Conservation (phyloP, 225 moss, liverwort and hornwort species). For the Thuidium tamariscinum region DNA sequence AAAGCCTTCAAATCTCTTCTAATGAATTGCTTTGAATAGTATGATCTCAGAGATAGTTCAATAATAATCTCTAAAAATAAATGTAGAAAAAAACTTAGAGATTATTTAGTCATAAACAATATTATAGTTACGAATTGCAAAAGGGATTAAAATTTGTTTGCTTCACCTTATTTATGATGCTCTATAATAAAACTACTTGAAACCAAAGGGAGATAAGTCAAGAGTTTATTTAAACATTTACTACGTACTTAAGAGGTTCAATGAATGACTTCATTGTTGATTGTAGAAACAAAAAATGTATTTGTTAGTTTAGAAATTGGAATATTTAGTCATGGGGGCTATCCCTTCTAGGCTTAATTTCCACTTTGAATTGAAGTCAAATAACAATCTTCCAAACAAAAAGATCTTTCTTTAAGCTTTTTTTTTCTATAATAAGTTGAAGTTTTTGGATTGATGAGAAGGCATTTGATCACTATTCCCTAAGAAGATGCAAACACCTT, state of each 20-base stretch:
- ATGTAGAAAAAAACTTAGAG: accelerated
- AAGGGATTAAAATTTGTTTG: neutral
- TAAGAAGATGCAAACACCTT: no score
- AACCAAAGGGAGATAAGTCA: neutral
- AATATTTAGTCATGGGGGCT: accelerated
- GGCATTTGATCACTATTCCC: neutral
- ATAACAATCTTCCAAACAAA: accelerated
- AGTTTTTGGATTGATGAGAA: neutral
- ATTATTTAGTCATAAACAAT: neutral
- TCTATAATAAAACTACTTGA: accelerated
- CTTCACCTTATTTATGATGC: no score
- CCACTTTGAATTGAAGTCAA: neutral
- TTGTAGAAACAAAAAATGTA: neutral
- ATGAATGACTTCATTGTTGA: neutral
- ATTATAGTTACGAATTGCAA: neutral
- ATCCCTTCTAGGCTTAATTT: neutral
- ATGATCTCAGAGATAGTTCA: accelerated
- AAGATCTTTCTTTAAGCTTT: no score
- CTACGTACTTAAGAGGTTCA: accelerated
- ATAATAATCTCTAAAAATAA: accelerated
- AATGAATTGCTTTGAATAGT: neutral
- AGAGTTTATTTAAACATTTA: neutral
- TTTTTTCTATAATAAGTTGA: accelerated
- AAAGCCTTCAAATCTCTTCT: no score
- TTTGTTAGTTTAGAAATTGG: accelerated